Base-by-base conservation (phyloP, 2,329 filamentous ascomycete species). In the Aspergillus floridensis region DNA sequence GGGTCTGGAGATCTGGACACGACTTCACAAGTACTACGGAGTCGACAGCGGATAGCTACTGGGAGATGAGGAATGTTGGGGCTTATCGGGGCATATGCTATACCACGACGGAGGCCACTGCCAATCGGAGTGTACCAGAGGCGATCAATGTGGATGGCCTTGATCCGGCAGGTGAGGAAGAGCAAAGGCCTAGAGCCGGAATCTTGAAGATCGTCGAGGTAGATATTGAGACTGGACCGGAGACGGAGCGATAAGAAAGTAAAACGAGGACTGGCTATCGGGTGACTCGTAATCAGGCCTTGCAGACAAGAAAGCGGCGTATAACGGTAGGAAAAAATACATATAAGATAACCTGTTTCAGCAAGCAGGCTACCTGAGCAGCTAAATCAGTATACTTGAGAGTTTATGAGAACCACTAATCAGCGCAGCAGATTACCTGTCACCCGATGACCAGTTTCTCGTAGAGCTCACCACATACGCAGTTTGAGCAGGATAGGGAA, bases 191-290 rank as follows among this genome's bases (percentile, higher is more conserved):
- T 16, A 32, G 50, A 29, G 32, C 47, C 35, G 61, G 63, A 11
- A 68, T 68, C 12, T 31, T 67, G 31, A 68, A 64, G 49, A 67
- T 63, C 16, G 60, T 68, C 35, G 64, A 66, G 48, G 66, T 68
- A 11, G 64, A 68, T 57, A 55, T 68, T 19, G 64, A 65, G 38
- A 67, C 66, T 6, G 62, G 52, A 6, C 58, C 61, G 16, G 63
- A 54, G 26, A 22, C 41, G 47, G 47, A 12, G 29, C 26, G 32
- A 55, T 48, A n/a, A 52, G 49, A 11, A 14, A 16, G 11, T 16
- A 35, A 5, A 8, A 16, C 16, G 3, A 29, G 26, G 16, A 19
- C 38, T 44, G 4, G 1, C 16, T n/a, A n/a, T 16, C 14, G 16
- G 14, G 38, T 19, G 16, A 44, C 3, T 29, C 8, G 26, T 29